Base-by-base conservation (phyloP, 306 rosid species). In the Echinosophora koreensis region DNA sequence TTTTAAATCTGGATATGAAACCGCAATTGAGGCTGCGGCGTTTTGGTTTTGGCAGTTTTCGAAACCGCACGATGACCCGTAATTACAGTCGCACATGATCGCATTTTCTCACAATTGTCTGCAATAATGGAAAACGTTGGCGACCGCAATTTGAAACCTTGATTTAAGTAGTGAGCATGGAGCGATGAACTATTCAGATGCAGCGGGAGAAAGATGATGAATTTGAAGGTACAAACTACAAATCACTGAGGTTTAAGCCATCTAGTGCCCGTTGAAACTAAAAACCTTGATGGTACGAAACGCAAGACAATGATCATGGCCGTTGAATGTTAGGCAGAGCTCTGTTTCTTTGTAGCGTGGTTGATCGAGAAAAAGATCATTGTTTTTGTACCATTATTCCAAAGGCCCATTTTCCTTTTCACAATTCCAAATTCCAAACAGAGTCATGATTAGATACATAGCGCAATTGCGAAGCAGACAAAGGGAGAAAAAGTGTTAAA, bases 391-490 rank as follows among this genome's bases (percentile, higher is more conserved):
- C 76, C 28, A 76, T 47, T 74, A 14, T 80, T 64, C 64, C 71
- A 18, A 66, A 60, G 65, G 30, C 22, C 34, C 76, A 17, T 60
- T 77, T 51, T 77, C 55, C 68, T 78, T 73, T 77, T 73, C 80
- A 81, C 55, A 54, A 52, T 73, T 73, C 73, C 50, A 69, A 54
- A 52, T 73, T 73, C 73, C 50, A 69, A 69, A 49, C 63, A 18
- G 12, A 46, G 66, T 72, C 73, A 78, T 85, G 65, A 81, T 85
- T 61, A 69, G 57, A 69, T 75, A 49, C 62, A 66, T 22, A 58
- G 66, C 58, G 79, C 66, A 49, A 63, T 73, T 16, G 32, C 32
- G 71, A 81, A 77, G 77, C 71, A 54, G 76, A 77, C 82, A 85
- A 61, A 44, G 52, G 27, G 2, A 44, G 17, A 27, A 75, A n/a